Evolutionary conservation across 1,139 yeast genomes (phyloP), one percentile per base, ranked within the genome.

Genomic region (Taiozyma sp.): DNA sequence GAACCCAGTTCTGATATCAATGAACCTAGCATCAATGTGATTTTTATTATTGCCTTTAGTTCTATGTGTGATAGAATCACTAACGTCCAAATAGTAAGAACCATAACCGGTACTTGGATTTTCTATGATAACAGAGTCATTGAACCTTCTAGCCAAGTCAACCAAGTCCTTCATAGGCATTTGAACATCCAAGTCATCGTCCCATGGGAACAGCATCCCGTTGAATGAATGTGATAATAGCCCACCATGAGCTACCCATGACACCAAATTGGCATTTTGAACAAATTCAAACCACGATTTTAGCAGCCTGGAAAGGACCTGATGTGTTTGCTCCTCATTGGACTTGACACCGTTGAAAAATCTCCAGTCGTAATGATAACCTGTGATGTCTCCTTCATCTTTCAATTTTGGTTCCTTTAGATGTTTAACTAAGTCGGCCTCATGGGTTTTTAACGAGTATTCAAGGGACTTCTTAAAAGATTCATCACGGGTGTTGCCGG

Each of bases 1-100:
- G 49, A 84, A 66, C 1, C 96, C 96, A 13, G 88, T 79, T 55
- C 84, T 87, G 8, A 83, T 72, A 65, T 89, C 96, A 52, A 89
- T 80, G 61, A 87, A 87, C 52, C 96, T 75, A 0, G 93, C 96
- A 70, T 89, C 96, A 54, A 88, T 88, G 54, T 85, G 82, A 65
- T 88, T 89, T 24, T 61, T 57, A 23, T 80, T 81, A 57, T 78
- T 79, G 9, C 78, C 80, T 34, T 65, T 57, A 4, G 56, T 55
- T 56, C 74, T 63, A 7, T 61, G 64, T 3, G 72, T 66, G 5
- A 70, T 60, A 52, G 81, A 79, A 48, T 73, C 64, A 0, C 83
- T 82, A 16, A 82, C 74, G 59, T 81, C 86, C 40, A 82, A 59
- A 53, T 71, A 73, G 52, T 71, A 81, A 70, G 80, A 77, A n/a